Evolutionary conservation across 1,284 basidiomycete species (phyloP).

Genomic region (Fomes fomentarius): DNA sequence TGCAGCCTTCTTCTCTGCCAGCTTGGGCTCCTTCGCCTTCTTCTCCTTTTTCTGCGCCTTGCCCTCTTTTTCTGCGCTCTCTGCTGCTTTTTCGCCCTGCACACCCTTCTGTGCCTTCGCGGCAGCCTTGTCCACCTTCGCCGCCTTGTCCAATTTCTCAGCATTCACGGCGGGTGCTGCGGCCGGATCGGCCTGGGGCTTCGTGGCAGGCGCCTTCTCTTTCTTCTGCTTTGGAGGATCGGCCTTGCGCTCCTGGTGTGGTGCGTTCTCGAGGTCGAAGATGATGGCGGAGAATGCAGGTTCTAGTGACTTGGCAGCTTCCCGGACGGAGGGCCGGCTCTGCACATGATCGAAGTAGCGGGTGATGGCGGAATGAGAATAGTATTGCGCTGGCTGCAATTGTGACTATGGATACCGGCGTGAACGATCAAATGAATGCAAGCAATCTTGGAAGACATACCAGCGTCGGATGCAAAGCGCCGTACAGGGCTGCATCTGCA

Average conservation of each 20-base stretch:
- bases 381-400: constrained; percentile 68
- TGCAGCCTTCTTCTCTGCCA: constrained; percentile 42
- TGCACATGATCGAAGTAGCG: constrained; percentile 96
- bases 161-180: constrained; percentile 23
- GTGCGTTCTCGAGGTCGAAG: constrained; percentile 79
- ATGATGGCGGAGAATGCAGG: constrained; percentile 64
- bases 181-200: constrained; percentile 29
- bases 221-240: constrained; percentile 77
- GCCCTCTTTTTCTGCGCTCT: constrained; percentile 31
- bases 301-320: constrained; percentile 52
- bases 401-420: constrained; percentile 51
- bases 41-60: constrained; percentile 49
- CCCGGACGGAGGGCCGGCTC: constrained; percentile 61
- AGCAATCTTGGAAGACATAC: constrained; percentile 49
- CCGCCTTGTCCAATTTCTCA: constrained; percentile 37
- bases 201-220: constrained; percentile 63
- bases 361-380: constrained; percentile 78
- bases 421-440: background rate
- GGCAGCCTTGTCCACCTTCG: constrained; percentile 26
- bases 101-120: constrained; percentile 30
- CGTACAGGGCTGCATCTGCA: constrained; percentile 87
- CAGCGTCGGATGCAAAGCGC: constrained; percentile 76
- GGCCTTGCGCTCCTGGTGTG: constrained; percentile 71
- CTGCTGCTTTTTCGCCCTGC: constrained; percentile 31
- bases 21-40: constrained; percentile 47